Conservation (phyloP, 805 yeast genomes). For the Candida vaughaniae region DNA sequence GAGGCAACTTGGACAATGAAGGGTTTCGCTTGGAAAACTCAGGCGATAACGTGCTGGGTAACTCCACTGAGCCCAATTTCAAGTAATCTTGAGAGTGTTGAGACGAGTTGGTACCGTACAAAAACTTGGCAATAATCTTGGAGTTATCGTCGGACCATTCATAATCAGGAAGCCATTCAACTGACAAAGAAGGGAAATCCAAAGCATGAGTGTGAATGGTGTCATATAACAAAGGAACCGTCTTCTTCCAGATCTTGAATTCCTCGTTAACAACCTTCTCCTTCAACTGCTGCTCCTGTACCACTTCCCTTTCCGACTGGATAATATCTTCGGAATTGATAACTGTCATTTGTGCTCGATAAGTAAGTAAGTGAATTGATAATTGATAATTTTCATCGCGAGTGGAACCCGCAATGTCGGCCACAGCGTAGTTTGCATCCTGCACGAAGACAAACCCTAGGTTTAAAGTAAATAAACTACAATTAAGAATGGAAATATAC, state of each 20-base stretch:
- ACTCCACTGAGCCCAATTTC: slow-evolving; percentile 40
- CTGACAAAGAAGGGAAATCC: slow-evolving; percentile 69
- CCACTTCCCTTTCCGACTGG: slow-evolving; percentile 35
- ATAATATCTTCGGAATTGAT: slow-evolving; percentile 1
- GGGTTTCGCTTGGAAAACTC: slow-evolving; percentile 28
- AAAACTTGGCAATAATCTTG: slow-evolving; percentile 35
- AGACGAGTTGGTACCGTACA: slow-evolving; percentile 50
- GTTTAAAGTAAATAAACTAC: too few species aligned
- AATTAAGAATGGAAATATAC: too few species aligned
- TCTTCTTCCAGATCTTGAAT: slow-evolving; percentile 77
- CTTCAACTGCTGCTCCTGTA: slow-evolving; percentile 48
- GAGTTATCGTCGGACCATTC: slow-evolving; percentile 27
- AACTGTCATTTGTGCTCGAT: slow-evolving; percentile 2
- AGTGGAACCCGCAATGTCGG: too few species aligned
- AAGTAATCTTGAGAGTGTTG: slow-evolving; percentile 42
- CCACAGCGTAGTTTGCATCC: too few species aligned
- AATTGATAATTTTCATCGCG: too few species aligned
- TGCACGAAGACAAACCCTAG: too few species aligned
- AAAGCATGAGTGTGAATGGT: slow-evolving; percentile 66
- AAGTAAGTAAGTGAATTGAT: too few species aligned
- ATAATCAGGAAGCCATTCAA: slow-evolving; percentile 63
- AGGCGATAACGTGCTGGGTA: slow-evolving; percentile 52
- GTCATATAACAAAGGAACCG: slow-evolving; percentile 76
- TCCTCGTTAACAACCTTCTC: slow-evolving; percentile 74
- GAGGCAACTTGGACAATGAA: slow-evolving; percentile 19